A percentile compares a stretch with the other conserved stretches of the same genome.
phyloP scores from a whole-genome alignment of 345 rosid genomes.

The Eucalyptus cloeziana region DNA sequence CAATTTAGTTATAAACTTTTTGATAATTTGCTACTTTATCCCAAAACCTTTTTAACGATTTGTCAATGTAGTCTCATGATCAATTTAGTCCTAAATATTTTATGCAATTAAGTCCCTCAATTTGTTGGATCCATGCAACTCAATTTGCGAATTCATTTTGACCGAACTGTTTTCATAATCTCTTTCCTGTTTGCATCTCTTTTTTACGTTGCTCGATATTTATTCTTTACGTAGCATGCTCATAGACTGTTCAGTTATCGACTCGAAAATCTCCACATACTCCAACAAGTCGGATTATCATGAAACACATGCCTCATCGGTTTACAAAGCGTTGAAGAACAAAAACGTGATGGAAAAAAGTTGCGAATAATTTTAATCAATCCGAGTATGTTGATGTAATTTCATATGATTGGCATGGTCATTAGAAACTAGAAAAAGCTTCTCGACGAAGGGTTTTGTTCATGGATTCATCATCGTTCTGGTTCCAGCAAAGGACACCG shows the following conservation, averaged over 20 bases:
- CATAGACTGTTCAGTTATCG: background rate
- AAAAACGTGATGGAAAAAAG: background rate
- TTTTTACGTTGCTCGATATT: background rate
- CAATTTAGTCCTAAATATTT: fast-evolving
- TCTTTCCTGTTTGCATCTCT: background rate
- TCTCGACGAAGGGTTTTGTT: background rate
- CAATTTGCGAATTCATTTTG: background rate
- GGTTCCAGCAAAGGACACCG: background rate
- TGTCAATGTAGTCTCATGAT: fast-evolving
- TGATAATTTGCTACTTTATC: too few relatives aligned
- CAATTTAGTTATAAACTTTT: background rate
- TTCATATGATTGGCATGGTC: background rate
- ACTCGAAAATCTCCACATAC: background rate
- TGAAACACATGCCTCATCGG: background rate
- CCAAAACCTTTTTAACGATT: too few relatives aligned
- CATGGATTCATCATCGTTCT: background rate
- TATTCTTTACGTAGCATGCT: background rate
- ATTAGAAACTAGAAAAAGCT: background rate
- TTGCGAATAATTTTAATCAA: background rate
- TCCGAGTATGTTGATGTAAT: background rate
- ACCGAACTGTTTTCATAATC: background rate
- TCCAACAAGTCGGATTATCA: background rate
- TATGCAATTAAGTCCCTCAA: background rate
- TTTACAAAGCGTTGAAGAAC: background rate
- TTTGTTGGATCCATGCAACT: background rate